Base-by-base conservation (phyloP, 208 protist species). In the Trichomonas tenax region DNA sequence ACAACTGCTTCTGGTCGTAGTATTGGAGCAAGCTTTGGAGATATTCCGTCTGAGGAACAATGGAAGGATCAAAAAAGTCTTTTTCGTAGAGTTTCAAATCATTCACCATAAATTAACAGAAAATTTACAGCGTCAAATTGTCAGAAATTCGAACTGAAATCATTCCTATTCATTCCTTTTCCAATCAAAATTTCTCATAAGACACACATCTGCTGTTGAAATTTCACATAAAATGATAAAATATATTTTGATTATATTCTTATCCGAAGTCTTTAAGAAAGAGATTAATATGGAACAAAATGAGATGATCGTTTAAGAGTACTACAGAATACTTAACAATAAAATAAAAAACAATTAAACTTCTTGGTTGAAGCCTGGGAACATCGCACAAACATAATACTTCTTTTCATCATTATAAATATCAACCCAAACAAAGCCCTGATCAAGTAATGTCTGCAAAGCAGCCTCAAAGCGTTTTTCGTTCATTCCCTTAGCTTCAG, bases 391-490 rank as follows among this genome's bases (percentile, higher is more conserved):
- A 51, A 93, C 86, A 51, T 93, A 93, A n/a, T 51, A 93, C 31
- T 44, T 48, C 17, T 34, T 51, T 93, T 93, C 26, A 1, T 8
- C 44, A 6, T 34, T 17, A 8, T 41, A 46, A 23, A 93, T 3
- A 34, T 82, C 49, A 96, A 81, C 49, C 93, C 93, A 96, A 48
- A 96, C 40, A 44, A 96, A 48, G 0, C 93, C 93, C 14, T 82
- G 40, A 81, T 96, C 14, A n/a, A 51, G 36, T 34, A 96, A 34
- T 36, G 40, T 44, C 11, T 82, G 23, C 10, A 96, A 3, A n/a
- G 51, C 93, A 0, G 26, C 34, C n/a, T 96, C 23, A 23, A 72
- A 82, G 15, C 49, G 63, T 9, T 96, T 17, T 46, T 96, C 6
- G 15, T 0, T 0, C 49, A 21, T 81, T n/a, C 93, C 93, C 3